These are phyloP conservation scores for Candida jianshihensis DNA, from an alignment of 805 yeast species.

Conservation along the genomic window DNA sequence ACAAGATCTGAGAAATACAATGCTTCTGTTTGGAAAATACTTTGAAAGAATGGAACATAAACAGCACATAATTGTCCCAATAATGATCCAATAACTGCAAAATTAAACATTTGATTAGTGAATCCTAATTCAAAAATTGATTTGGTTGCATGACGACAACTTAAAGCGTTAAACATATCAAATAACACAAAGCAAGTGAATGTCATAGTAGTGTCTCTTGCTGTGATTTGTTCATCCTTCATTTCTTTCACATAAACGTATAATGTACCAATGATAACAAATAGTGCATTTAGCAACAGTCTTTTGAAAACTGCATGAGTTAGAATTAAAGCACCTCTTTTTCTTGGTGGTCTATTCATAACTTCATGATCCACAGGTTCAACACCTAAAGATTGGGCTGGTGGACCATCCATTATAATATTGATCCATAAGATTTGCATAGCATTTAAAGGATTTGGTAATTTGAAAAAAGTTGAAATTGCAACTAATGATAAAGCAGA, in stretches of 20 bases:
- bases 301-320: conserved; percentile 64
- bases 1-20: conserved; percentile 62
- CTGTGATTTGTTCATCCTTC: conserved; percentile 75
- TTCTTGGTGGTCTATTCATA: conserved; percentile 94
- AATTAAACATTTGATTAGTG: conserved; percentile 83
- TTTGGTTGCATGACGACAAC: conserved; percentile 85
- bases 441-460: conserved; percentile 93
- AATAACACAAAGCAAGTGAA: conserved; percentile 93
- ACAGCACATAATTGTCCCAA: conserved; percentile 91
- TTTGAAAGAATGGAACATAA: conserved; percentile 88
- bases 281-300: conserved; percentile 64
- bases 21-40: conserved; percentile 92
- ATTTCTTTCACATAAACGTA: conserved; percentile 82
- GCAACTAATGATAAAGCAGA: conserved; percentile 92
- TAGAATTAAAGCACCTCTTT: conserved; percentile 76
- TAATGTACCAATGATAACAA: conserved; percentile 83
- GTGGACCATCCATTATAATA: conserved; percentile 98
- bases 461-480: conserved; percentile 73
- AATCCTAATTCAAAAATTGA: conserved; percentile 78
- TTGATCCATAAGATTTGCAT: conserved; percentile 99
- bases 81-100: conserved; percentile 83
- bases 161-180: conserved; percentile 94
- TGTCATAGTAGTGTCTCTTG: conserved; percentile 98
- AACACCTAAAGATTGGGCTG: conserved; percentile 95
- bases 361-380: conserved; percentile 96